Evolutionary conservation across 2,329 filamentous ascomycete genomes (phyloP), one percentile per base, ranked within the genome.

Genomic region (Cucurbitaria berberidis): DNA sequence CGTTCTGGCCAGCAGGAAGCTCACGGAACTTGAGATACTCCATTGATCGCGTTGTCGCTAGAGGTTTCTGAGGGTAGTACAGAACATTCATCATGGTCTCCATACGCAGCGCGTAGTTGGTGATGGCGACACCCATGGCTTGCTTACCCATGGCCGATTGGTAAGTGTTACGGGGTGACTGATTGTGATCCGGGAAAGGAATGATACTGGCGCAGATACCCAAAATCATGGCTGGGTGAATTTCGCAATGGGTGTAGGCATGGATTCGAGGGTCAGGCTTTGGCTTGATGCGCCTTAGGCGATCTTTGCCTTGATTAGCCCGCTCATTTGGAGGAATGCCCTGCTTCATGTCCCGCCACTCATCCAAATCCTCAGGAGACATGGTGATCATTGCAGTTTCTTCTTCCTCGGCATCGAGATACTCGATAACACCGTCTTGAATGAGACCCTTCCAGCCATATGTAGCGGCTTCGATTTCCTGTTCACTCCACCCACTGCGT

Each of bases 121-220:
- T 99, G 51, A 99, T 83, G 80, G 96, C 97, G 67, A 98, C 93
- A 72, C 96, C 95, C 96, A 99, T 99, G 58, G 95, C 95, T 84
- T 99, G 95, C 79, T 99, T 99, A 81, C 96, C 95, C 95, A 99
- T 99, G 73, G 95, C 95, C 68, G 93, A 97, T 79, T 98, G 93
- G 77, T 97, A 99, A 3, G 93, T 98, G 74, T 99, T 99, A 89
- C 95, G 89, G 63, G 95, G 95, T 59, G 93, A 98, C 85, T 96
- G 91, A 75, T 99, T 99, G 81, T 99, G 95, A 79, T 99, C 95
- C 1, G 96, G 95, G 86, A 99, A 99, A 0, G 95, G 95, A 81
- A 99, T 99, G 76, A 99, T 99, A 79, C 93, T 97, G 68, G 95
- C 95, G 73, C 96, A 99, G 60, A 99, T 96, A 73, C 95, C 95